phyloP scores from a whole-genome alignment of 2,329 filamentous ascomycete species.

The Orbilia blumenaviensis region DNA sequence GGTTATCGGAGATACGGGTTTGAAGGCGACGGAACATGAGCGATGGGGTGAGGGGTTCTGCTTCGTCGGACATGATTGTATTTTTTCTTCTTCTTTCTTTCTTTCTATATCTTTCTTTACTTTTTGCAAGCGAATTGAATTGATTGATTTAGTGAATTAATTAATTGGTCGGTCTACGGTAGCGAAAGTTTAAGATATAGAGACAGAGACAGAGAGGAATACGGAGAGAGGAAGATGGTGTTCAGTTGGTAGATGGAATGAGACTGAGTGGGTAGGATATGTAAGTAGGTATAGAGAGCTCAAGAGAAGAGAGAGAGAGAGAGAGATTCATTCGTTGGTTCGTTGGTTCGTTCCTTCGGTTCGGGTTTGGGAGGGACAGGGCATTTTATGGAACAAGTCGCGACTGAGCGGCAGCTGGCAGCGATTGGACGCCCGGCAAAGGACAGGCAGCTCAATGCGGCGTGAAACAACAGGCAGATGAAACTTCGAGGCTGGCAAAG shows the following conservation, averaged over 20 bases:
- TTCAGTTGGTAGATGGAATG: background rate
- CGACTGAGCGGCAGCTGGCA: background rate
- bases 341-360: no score
- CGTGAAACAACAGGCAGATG: slow-evolving; percentile 19
- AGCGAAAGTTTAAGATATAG: no score
- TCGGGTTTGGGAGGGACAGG: background rate
- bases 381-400: background rate
- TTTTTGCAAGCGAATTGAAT: background rate
- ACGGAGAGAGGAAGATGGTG: background rate
- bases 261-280: background rate
- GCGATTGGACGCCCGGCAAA: background rate
- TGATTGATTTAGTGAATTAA: no score
- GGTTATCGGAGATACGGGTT: slow-evolving; percentile 33
- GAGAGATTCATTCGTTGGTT: no score
- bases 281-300: background rate
- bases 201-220: no score
- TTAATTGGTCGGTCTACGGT: background rate
- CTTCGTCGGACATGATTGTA: slow-evolving; percentile 38
- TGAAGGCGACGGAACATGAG: slow-evolving; percentile 35
- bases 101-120: background rate
- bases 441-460: slow-evolving; percentile 22
- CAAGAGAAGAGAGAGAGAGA: background rate
- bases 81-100: background rate
- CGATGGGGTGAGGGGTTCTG: slow-evolving; percentile 21
- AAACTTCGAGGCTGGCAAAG: slow-evolving; percentile 16